Conservation (phyloP, 805 yeast genomes). For the Candida yuanshanica region DNA sequence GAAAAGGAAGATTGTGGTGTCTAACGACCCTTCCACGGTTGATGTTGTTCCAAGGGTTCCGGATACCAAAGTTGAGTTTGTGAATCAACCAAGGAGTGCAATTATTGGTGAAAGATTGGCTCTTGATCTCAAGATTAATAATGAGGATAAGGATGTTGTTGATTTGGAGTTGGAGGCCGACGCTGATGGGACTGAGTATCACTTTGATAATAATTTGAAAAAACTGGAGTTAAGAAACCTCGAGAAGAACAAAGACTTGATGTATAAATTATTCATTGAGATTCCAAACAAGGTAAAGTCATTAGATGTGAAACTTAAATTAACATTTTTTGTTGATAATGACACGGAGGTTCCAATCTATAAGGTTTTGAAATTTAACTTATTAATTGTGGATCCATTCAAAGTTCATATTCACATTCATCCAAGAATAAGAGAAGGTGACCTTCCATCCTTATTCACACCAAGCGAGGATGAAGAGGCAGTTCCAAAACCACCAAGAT, state of each 20-base stretch:
- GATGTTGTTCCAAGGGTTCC: constrained; percentile 38
- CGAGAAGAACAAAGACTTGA: constrained; percentile 3
- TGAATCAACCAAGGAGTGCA: constrained; percentile 20
- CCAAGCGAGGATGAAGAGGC: constrained; percentile 13
- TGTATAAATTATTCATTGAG: neutral
- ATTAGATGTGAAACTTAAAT: constrained; percentile 14
- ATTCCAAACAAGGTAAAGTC: constrained; percentile 7
- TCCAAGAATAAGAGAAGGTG: constrained; percentile 26
- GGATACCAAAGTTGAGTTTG: constrained; percentile 23
- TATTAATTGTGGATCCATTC: constrained; percentile 29
- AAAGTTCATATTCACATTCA: constrained; percentile 24
- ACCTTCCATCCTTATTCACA: constrained; percentile 26
- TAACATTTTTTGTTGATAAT: constrained; percentile 24
- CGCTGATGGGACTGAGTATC: constrained; percentile 5
- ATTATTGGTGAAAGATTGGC: constrained; percentile 28
- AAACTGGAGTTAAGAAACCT: constrained; percentile 6
- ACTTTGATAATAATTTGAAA: neutral
- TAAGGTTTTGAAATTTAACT: constrained; percentile 16
- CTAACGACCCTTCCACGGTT: constrained; percentile 15
- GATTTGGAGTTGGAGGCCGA: constrained; percentile 23
- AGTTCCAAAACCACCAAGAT: constrained; percentile 28
- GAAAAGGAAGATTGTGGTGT: constrained; percentile 9
- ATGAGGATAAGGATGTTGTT: constrained; percentile 28
- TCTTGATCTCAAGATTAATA: constrained; percentile 21
- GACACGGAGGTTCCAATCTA: constrained; percentile 27